Percentiles rank a stretch among this genome's conserved stretches.
Evolutionary conservation across 2,329 filamentous ascomycete species (phyloP).

Genomic region (Orbilia blumenaviensis): DNA sequence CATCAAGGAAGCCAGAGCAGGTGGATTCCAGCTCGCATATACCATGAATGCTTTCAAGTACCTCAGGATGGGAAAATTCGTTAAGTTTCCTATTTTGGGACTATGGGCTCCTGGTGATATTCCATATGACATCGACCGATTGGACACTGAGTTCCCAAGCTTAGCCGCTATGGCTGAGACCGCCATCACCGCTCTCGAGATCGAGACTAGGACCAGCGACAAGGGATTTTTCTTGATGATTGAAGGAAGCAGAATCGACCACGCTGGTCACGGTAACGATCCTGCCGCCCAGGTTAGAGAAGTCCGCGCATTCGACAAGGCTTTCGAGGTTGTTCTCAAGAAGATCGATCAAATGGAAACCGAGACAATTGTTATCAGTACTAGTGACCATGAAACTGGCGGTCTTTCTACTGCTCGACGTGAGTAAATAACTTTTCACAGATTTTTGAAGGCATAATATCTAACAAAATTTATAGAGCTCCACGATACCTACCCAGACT

Average conservation of each 20-base stretch:
- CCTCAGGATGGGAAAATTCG: slow-evolving; percentile 72
- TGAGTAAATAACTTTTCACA: slow-evolving; percentile 61
- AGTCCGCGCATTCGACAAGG: slow-evolving; percentile 91
- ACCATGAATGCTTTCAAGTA: slow-evolving; percentile 78
- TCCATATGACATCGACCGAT: slow-evolving; percentile 91
- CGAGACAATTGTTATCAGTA: slow-evolving; percentile 83
- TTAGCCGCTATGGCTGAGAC: slow-evolving; percentile 89
- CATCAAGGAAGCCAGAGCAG: slow-evolving; percentile 74
- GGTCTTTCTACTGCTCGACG: slow-evolving; percentile 83
- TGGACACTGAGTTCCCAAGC: slow-evolving; percentile 82
- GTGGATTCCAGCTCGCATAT: slow-evolving; percentile 81
- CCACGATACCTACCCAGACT: slow-evolving; percentile 71
- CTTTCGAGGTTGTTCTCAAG: slow-evolving; percentile 82
- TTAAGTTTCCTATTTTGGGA: slow-evolving; percentile 82
- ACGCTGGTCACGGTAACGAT: slow-evolving; percentile 87
- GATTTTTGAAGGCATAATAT: neutral
- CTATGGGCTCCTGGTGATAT: slow-evolving; percentile 85
- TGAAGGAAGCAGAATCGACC: slow-evolving; percentile 94
- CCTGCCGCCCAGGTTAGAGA: slow-evolving; percentile 86
- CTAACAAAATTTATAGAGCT: slow-evolving; percentile 63
- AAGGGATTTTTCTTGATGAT: slow-evolving; percentile 99
- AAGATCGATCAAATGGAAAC: slow-evolving; percentile 79
- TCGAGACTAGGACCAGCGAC: slow-evolving; percentile 82
- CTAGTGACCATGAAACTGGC: slow-evolving; percentile 96
- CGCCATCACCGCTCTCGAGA: slow-evolving; percentile 79